These are phyloP conservation scores for Primulina eburnea DNA, from an alignment of 257 asterid genomes.

Conservation along the genomic window DNA sequence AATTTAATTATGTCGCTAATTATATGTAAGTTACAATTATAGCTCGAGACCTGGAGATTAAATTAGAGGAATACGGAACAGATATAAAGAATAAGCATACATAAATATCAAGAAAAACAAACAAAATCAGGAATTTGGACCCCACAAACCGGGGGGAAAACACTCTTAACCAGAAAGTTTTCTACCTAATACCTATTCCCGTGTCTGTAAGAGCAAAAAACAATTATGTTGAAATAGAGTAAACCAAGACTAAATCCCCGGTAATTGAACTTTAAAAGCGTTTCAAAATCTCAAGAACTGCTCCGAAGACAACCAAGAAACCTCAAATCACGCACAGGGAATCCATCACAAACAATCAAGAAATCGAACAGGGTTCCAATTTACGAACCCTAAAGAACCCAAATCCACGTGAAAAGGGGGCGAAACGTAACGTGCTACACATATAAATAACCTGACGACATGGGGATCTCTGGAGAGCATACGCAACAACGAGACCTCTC, in stretches of 20 bases:
- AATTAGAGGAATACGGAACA: background rate
- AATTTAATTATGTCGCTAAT: background rate
- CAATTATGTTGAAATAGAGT: background rate
- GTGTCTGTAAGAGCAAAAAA: background rate
- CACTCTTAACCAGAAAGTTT: background rate
- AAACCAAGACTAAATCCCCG: background rate
- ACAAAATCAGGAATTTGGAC: conserved; percentile 11
- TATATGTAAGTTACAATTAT: background rate
- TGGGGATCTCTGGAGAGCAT: conserved; percentile 93
- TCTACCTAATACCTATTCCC: background rate
- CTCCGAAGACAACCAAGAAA: background rate
- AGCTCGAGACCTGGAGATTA: background rate
- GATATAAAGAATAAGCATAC: background rate
- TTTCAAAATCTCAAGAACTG: background rate
- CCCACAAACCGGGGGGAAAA: background rate
- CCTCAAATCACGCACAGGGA: background rate
- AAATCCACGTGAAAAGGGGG: conserved; percentile 7
- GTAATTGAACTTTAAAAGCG: background rate
- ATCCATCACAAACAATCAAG: background rate
- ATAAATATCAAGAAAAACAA: conserved; percentile 7
- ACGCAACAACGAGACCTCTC: conserved; percentile 81
- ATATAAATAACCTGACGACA: conserved; percentile 47
- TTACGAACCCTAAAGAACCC: background rate
- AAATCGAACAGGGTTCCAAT: background rate
- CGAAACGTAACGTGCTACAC: background rate